Evolutionary conservation across 768 basidiomycete genomes (phyloP), one percentile per base, ranked within the genome.

Genomic region (Serendipita vermifera): DNA sequence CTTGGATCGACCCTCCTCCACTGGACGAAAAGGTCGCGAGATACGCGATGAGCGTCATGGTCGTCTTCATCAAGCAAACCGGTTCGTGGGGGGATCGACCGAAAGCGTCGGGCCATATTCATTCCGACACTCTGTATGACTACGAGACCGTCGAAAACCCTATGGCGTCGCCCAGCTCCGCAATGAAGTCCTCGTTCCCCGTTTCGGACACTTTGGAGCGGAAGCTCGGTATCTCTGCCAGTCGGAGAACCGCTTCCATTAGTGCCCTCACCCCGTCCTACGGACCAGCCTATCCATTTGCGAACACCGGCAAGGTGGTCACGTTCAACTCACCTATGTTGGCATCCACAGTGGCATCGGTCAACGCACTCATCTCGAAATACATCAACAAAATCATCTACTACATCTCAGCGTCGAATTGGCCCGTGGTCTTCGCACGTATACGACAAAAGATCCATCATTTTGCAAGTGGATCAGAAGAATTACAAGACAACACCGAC

Each of bases 391-490:
- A 83, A 48, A 81, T 93, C 59, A 77, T 94, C 26, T 91, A 85
- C 64, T 83, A 85, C 64, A 75, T 97, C 15, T 91, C 91, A 2
- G 83, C 86, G 0, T 84, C 85, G 11, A 93, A 94, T 66, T 96
- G 91, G 89, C 66, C 69, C 54, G 77, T 86, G 5, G 83, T 94
- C 14, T 80, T 85, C 62, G 68, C 74, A 20, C 76, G 87, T 29
- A 75, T 93, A 55, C 77, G 81, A 40, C 68, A 71, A 40, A 85
- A 83, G 68, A 83, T 92, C 31, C 77, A 80, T 39, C 71, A 72
- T 57, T 75, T 92, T 26, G 82, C 83, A 0, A 62, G 63, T 17
- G 68, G 69, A 5, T 41, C 66, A 5, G 81, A 81, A 36, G 76
- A 76, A 39, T 72, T 72, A 32, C 75, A 79, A 0, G 90, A 94